phyloP scores from a whole-genome alignment of 768 basidiomycete species.

The Suillus luteus region DNA sequence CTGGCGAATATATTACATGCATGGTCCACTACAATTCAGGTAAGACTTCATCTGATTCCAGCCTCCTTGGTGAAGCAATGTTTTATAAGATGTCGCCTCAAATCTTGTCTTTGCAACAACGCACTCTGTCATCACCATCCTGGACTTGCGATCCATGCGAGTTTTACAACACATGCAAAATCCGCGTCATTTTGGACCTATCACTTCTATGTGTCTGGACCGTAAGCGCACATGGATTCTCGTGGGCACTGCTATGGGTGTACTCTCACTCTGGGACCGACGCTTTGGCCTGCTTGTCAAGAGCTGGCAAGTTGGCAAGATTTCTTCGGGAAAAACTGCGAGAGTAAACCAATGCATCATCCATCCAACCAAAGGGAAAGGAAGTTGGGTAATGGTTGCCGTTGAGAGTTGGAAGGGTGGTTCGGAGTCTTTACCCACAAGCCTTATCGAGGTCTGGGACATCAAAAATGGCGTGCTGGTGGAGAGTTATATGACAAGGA shows the following conservation, averaged over 20 bases:
- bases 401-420: conserved; percentile 52
- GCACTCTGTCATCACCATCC: conserved; percentile 67
- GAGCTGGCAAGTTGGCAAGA: conserved; percentile 78
- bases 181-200: conserved; percentile 83
- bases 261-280: conserved; percentile 91
- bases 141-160: conserved; percentile 87
- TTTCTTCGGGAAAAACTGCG: conserved; percentile 50
- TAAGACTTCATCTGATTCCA: conserved; percentile 30
- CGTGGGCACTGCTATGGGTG: conserved; percentile 83
- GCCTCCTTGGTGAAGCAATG: not conserved
- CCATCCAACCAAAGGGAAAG: conserved; percentile 86
- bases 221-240: conserved; percentile 86
- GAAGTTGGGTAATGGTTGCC: conserved; percentile 89
- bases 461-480: conserved; percentile 79
- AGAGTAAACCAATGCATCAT: conserved; percentile 74
- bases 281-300: conserved; percentile 89
- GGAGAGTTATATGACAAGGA: conserved; percentile 73
- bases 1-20: conserved; percentile 81
- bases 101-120: conserved; percentile 87
- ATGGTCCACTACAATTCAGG: conserved; percentile 83
- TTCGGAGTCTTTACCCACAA: conserved; percentile 43
- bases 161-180: conserved; percentile 78
- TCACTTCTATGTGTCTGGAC: conserved; percentile 84
- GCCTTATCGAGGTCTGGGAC: conserved; percentile 88
- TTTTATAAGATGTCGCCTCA: conserved; percentile 63